phyloP scores from a whole-genome alignment of 306 rosid species.

The Abrus precatorius region DNA sequence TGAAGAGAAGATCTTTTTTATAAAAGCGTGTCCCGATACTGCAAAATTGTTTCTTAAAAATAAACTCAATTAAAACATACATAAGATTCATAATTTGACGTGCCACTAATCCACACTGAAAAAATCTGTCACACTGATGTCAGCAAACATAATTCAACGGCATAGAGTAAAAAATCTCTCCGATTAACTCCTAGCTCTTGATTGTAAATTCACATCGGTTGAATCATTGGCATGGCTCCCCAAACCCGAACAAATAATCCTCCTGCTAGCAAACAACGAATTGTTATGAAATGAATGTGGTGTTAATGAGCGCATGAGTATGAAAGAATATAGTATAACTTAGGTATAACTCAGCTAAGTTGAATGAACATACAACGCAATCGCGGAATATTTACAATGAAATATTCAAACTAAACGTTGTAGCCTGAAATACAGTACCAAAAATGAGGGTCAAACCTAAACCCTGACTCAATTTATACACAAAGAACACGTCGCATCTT shows the following conservation, averaged over 20 bases:
- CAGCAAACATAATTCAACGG: too few relatives aligned
- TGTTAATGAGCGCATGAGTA: neutral
- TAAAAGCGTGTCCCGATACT: too few relatives aligned
- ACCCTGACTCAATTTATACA: conserved; percentile 33
- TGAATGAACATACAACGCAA: neutral
- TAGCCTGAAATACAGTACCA: conserved; percentile 31
- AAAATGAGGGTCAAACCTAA: conserved; percentile 28
- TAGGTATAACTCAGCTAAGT: neutral
- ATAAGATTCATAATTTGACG: too few relatives aligned
- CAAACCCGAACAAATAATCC: conserved; percentile 12
- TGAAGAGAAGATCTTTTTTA: too few relatives aligned
- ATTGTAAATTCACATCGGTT: neutral
- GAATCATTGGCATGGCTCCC: conserved; percentile 1
- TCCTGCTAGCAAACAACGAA: neutral
- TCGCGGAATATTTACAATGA: neutral
- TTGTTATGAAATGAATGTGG: neutral
- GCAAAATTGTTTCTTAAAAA: too few relatives aligned
- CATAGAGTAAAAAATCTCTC: too few relatives aligned
- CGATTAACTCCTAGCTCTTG: neutral
- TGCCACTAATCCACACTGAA: too few relatives aligned
- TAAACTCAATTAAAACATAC: too few relatives aligned
- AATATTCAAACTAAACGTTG: conserved; percentile 20
- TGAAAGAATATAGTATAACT: neutral
- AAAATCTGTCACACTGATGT: too few relatives aligned
- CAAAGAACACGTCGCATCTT: conserved; percentile 16